A percentile compares a stretch with the other conserved stretches of the same genome.
Conservation (phyloP, 345 rosid genomes). For the Hirschfeldia incana region DNA sequence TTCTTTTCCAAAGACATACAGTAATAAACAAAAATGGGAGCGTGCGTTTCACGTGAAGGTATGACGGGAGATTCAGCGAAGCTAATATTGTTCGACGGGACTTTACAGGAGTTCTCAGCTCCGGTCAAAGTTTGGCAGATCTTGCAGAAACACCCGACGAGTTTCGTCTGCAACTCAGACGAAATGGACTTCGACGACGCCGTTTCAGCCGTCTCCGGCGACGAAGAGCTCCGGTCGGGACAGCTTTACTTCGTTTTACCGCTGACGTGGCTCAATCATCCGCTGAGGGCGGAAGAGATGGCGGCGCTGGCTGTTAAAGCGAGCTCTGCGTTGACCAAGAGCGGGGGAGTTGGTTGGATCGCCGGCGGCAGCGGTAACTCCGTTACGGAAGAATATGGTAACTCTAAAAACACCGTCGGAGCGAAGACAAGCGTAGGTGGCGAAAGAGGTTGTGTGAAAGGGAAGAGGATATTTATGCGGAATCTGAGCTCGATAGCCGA, state of each 20-base stretch:
- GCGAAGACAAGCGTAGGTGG: slow-evolving; percentile 15
- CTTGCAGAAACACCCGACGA: slow-evolving; percentile 55
- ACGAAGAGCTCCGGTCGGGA: slow-evolving; percentile 78
- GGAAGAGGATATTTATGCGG: slow-evolving; percentile 50
- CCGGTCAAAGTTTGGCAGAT: slow-evolving; percentile 79
- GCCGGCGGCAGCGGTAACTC: background rate
- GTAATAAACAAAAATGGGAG: slow-evolving; percentile 67
- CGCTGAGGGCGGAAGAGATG: slow-evolving; percentile 80
- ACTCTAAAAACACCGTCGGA: slow-evolving; percentile 3
- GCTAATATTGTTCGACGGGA: slow-evolving; percentile 69
- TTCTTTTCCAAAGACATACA: background rate
- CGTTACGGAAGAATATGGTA: background rate
- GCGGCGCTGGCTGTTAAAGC: slow-evolving; percentile 98
- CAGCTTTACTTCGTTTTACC: slow-evolving; percentile 92
- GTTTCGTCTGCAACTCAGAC: slow-evolving; percentile 90
- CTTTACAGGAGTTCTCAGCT: slow-evolving; percentile 69
- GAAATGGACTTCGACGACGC: slow-evolving; percentile 92
- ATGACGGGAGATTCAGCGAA: slow-evolving; percentile 64
- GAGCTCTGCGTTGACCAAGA: slow-evolving; percentile 68
- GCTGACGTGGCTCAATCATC: slow-evolving; percentile 57
- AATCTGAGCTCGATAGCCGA: slow-evolving; percentile 73
- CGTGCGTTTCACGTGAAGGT: slow-evolving; percentile 75
- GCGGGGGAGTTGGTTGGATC: slow-evolving; percentile 26
- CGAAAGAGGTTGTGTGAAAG: slow-evolving; percentile 35
- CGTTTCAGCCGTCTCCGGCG: slow-evolving; percentile 58